A percentile compares a stretch with the other conserved stretches of the same genome.
Conservation (phyloP, 768 basidiomycete genomes). For the Naganishia kalamii region DNA sequence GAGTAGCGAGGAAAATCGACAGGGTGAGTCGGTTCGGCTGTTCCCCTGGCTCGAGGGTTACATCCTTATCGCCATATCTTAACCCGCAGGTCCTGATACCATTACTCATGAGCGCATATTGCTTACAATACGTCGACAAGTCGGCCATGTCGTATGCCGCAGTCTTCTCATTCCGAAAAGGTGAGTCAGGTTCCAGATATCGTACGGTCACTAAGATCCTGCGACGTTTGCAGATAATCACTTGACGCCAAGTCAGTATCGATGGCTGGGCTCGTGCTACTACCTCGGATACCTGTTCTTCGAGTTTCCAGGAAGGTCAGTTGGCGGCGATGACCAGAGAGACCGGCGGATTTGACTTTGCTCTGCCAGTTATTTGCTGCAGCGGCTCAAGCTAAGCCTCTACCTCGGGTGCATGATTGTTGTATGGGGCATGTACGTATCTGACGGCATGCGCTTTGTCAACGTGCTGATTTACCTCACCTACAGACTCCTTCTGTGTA, state of each 20-base stretch:
- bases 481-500: conserved; percentile 25
- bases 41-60: not conserved
- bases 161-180: conserved; percentile 29
- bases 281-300: conserved; percentile 34
- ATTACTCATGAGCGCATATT: conserved; percentile 31
- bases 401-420: conserved; percentile 31
- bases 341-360: too few relatives aligned
- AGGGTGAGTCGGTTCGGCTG: conserved; percentile 22
- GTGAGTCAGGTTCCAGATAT: not conserved
- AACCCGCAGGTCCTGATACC: conserved; percentile 25
- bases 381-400: conserved; percentile 26
- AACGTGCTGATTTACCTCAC: not conserved
- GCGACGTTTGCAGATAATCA: conserved; percentile 18
- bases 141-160: conserved; percentile 36
- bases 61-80: not conserved
- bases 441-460: not conserved
- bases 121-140: conserved; percentile 33
- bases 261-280: conserved; percentile 31
- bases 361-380: conserved; percentile 23
- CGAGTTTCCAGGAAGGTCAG: conserved; percentile 29
- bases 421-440: conserved; percentile 27
- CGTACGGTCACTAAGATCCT: not conserved
- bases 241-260: conserved; percentile 27
- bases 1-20: conserved; percentile 31
- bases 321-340: not conserved